These are phyloP conservation scores for Cochlearia excelsa DNA, from an alignment of 345 rosid genomes.

Conservation along the genomic window DNA sequence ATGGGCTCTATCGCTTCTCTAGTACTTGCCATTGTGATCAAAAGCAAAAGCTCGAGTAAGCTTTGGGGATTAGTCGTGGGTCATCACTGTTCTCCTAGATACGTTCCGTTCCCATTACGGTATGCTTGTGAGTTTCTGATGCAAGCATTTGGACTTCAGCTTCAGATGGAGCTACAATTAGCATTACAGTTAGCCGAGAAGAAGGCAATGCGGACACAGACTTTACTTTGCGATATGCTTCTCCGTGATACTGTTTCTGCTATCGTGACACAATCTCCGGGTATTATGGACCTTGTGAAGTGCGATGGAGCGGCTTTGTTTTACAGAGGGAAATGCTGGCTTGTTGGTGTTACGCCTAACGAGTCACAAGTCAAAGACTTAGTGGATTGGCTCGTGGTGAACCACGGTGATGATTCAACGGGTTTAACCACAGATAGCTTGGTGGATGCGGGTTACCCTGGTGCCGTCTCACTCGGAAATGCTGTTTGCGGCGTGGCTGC, in stretches of 20 bases:
- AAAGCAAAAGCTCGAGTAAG: constrained; percentile 48
- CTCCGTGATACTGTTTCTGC: constrained; percentile 70
- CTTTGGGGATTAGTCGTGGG: constrained; percentile 92
- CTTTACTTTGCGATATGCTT: constrained; percentile 77
- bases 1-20: constrained; percentile 86
- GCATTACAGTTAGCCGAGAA: constrained; percentile 62
- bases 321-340: constrained; percentile 59
- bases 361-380: constrained; percentile 68
- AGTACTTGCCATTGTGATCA: constrained; percentile 55
- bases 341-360: constrained; percentile 72
- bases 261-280: constrained; percentile 81
- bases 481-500: constrained; percentile 87
- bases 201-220: constrained; percentile 63
- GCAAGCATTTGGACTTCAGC: constrained; percentile 80
- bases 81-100: constrained; percentile 71
- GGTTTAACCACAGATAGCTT: constrained; percentile 76
- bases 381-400: constrained; percentile 56
- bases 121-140: constrained; percentile 81
- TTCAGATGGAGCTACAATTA: constrained; percentile 73
- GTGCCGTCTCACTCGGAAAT: constrained; percentile 60
- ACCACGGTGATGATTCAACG: constrained; percentile 61
- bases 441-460: constrained; percentile 67
- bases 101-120: constrained; percentile 70
- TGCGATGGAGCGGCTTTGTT: constrained; percentile 88
- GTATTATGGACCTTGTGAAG: constrained; percentile 79